Evolutionary conservation across 805 yeast species (phyloP).

Genomic region (Tetrapisispora phaffii): DNA sequence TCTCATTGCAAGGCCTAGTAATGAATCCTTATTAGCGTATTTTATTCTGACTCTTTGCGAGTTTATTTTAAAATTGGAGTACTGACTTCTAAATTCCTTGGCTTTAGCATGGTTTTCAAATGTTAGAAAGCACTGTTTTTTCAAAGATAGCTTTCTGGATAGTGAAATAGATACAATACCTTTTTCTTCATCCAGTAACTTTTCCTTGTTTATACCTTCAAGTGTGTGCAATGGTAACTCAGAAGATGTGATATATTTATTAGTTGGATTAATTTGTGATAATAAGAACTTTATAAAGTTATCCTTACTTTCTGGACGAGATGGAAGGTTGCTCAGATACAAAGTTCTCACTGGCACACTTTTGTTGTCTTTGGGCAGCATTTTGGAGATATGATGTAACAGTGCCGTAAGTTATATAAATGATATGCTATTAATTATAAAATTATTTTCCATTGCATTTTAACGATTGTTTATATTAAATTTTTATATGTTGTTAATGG

Average conservation of each 20-base stretch:
- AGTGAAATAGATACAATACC: slow-evolving; percentile 13
- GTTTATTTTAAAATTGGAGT: slow-evolving; percentile 9
- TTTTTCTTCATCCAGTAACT: slow-evolving; percentile 10
- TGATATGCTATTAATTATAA: too few relatives aligned
- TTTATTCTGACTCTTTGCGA: slow-evolving; percentile 15
- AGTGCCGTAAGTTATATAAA: too few relatives aligned
- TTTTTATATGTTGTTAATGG: too few relatives aligned
- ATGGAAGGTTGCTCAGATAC: slow-evolving; percentile 17
- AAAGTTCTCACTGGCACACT: slow-evolving; percentile 5
- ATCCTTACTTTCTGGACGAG: slow-evolving; percentile 17
- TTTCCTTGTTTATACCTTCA: neutral
- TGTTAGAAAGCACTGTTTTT: slow-evolving; percentile 20
- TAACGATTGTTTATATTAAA: too few relatives aligned
- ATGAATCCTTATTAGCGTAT: slow-evolving; percentile 19
- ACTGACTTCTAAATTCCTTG: slow-evolving; percentile 8
- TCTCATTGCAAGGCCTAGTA: slow-evolving; percentile 9
- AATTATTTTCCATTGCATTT: too few relatives aligned
- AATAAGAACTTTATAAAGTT: slow-evolving; percentile 13
- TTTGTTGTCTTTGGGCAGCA: neutral
- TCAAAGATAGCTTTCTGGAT: slow-evolving; percentile 8
- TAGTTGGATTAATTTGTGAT: slow-evolving; percentile 11
- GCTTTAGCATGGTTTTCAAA: slow-evolving; percentile 12
- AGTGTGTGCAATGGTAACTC: neutral
- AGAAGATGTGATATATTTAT: slow-evolving; percentile 9
- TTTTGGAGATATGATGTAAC: neutral